phyloP scores from a whole-genome alignment of 805 yeast species.

The Lachancea sp. region DNA sequence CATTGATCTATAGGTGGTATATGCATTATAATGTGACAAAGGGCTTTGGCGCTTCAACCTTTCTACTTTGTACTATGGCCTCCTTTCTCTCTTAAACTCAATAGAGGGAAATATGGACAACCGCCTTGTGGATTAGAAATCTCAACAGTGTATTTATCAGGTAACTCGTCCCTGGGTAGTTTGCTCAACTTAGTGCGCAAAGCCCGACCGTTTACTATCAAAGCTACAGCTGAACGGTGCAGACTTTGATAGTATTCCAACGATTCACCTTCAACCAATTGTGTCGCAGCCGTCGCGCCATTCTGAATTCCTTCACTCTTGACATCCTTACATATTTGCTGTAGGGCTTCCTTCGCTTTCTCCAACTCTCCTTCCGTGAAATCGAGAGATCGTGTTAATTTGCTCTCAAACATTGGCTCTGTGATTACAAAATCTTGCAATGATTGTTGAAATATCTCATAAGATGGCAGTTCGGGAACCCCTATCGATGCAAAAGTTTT shows the following conservation, averaged over 20 bases:
- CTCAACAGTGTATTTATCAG: conserved; percentile 9
- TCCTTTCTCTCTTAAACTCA: conserved; percentile 8
- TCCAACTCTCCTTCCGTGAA: conserved; percentile 18
- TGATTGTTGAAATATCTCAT: conserved; percentile 24
- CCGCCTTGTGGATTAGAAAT: conserved; percentile 11
- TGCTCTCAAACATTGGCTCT: conserved; percentile 17
- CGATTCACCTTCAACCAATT: conserved; percentile 29
- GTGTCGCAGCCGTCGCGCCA: conserved; percentile 22
- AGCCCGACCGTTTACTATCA: conserved; percentile 13
- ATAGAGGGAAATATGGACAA: conserved; percentile 22
- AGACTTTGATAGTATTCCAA: conserved; percentile 27
- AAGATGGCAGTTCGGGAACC: conserved; percentile 59
- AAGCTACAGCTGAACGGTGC: conserved; percentile 15
- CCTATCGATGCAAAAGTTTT: conserved; percentile 79
- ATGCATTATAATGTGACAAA: not conserved
- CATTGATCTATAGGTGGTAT: too few species aligned
- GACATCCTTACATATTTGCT: conserved; percentile 16
- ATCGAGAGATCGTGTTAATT: conserved; percentile 15
- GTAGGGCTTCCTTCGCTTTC: conserved; percentile 14
- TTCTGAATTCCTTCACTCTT: conserved; percentile 18
- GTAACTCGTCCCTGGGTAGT: not conserved
- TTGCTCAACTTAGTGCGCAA: conserved; percentile 8
- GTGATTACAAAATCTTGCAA: conserved; percentile 18
- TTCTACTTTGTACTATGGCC: not conserved
- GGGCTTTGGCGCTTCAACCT: too few species aligned